Evolutionary conservation across 306 rosid genomes (phyloP).

Genomic region (Rosa multiflora): DNA sequence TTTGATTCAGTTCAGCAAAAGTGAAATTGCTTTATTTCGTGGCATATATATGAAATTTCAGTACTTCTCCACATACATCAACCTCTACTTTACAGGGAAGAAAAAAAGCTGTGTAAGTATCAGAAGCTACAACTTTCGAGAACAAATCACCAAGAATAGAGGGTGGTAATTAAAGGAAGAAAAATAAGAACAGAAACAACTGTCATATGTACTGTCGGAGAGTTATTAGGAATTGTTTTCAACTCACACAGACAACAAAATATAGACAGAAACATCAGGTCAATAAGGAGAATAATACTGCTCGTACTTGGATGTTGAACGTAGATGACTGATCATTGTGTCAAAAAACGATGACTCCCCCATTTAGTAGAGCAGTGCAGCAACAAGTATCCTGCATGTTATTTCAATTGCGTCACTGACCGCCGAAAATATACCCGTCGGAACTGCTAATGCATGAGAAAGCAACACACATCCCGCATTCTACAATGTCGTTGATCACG

Average conservation of each 20-base stretch:
- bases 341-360: slow-evolving; percentile 58
- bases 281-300: neutral
- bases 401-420: neutral
- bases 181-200: neutral
- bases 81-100: neutral
- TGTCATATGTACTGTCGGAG: neutral
- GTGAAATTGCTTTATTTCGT: neutral
- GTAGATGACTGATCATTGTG: slow-evolving; percentile 61
- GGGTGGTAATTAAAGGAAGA: neutral
- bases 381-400: slow-evolving; percentile 15
- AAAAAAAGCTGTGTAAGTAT: neutral
- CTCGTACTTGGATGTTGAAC: slow-evolving; percentile 77
- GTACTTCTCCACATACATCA: neutral
- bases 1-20: neutral
- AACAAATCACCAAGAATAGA: neutral
- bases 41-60: neutral
- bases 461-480: neutral
- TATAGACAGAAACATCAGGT: neutral
- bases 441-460: neutral
- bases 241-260: neutral
- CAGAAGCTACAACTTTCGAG: neutral
- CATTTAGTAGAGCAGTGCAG: slow-evolving; percentile 33
- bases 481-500: neutral
- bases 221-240: neutral
- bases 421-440: too few species aligned